Evolutionary conservation across 2,329 filamentous ascomycete genomes (phyloP).

Genomic region (Colletotrichum australisinense): DNA sequence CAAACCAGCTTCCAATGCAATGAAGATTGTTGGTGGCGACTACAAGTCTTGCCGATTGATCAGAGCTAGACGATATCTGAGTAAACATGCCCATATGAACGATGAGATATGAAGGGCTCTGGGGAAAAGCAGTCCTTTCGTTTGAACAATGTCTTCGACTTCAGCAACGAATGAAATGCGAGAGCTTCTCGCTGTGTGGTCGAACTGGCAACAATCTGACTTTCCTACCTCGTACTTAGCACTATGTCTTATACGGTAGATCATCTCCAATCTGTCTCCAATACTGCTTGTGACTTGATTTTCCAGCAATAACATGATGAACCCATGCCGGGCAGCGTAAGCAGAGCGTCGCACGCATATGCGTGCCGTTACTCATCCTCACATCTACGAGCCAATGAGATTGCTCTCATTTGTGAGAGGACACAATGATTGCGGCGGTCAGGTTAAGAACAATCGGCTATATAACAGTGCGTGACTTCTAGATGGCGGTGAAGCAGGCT

Average conservation of each 20-base stretch:
- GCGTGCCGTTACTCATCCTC: background rate
- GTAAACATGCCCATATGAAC: too few species aligned
- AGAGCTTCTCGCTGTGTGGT: background rate
- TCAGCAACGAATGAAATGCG: background rate
- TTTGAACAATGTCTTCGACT: background rate
- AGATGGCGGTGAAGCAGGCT: background rate
- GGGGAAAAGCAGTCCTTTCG: too few species aligned
- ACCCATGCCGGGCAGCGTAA: background rate
- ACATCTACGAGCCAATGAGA: background rate
- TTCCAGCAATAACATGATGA: background rate
- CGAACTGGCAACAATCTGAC: background rate
- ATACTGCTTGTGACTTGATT: background rate
- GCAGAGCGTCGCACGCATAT: background rate
- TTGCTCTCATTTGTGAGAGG: background rate
- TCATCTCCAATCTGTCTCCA: background rate
- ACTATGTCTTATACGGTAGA: background rate
- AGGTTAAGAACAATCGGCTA: background rate
- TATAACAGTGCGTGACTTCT: background rate
- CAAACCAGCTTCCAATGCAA: background rate
- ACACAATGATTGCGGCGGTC: background rate
- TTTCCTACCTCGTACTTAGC: background rate
- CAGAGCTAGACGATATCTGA: background rate
- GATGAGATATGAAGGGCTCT: too few species aligned
- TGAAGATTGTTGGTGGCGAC: too few species aligned
- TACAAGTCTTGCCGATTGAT: background rate